Evolutionary conservation across 768 basidiomycete genomes (phyloP).

Genomic region (Auriscalpium vulgare): DNA sequence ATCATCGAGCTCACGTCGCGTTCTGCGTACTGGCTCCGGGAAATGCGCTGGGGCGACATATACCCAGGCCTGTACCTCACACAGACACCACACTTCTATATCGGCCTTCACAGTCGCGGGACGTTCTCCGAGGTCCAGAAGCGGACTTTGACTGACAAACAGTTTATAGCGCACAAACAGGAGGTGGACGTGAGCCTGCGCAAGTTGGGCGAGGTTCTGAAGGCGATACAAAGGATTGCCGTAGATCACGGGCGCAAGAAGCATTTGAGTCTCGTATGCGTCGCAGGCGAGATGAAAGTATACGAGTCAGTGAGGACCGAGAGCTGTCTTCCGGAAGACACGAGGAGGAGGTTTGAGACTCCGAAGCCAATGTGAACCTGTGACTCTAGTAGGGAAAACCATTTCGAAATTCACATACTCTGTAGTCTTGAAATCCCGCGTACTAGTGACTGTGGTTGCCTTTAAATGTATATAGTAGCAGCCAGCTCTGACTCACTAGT

Average conservation of each 20-base stretch:
- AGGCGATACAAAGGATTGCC: constrained; percentile 14
- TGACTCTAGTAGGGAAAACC: too few species aligned
- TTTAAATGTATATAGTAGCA: too few species aligned
- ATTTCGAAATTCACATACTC: too few species aligned
- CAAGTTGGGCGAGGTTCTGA: constrained; percentile 15
- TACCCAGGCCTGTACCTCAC: constrained; percentile 65
- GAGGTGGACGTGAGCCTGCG: constrained; percentile 18
- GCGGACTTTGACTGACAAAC: constrained; percentile 19
- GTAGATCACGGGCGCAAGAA: constrained; percentile 10
- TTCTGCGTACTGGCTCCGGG: constrained; percentile 8
- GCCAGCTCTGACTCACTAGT: too few species aligned
- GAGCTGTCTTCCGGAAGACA: constrained; percentile 2
- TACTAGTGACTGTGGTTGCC: too few species aligned
- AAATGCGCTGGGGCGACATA: constrained; percentile 45
- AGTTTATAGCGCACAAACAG: constrained; percentile 15
- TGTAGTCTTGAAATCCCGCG: too few species aligned
- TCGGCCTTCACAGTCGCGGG: constrained; percentile 49
- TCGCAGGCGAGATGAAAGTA: constrained; percentile 3
- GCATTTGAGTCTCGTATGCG: constrained; percentile 12
- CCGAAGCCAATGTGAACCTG: too few species aligned
- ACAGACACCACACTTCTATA: constrained; percentile 52
- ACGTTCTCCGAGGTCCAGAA: constrained; percentile 43
- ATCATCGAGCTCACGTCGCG: constrained; percentile 26
- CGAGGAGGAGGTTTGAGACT: background rate
- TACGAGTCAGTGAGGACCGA: constrained; percentile 1